Conservation (phyloP, 2,329 filamentous ascomycete species). For the Calonectria naviculata region DNA sequence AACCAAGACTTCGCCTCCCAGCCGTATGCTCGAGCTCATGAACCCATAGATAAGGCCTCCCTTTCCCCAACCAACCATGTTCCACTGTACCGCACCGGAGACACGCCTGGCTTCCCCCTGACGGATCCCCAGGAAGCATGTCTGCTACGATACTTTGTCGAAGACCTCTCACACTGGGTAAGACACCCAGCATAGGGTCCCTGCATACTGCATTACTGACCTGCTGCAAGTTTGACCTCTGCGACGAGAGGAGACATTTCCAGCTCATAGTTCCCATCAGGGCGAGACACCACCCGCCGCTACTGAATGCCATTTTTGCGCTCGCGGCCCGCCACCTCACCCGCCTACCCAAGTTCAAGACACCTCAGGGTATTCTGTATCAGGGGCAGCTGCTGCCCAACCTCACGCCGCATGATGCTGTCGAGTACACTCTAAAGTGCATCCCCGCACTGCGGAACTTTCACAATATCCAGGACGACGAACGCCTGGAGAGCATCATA, state of each 20-base stretch:
- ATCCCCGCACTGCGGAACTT: constrained; percentile 53
- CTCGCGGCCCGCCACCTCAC: constrained; percentile 52
- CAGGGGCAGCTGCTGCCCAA: constrained; percentile 50
- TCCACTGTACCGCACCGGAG: constrained; percentile 16
- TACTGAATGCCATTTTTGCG: constrained; percentile 54
- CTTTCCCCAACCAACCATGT: constrained; percentile 24
- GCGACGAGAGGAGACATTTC: constrained; percentile 53
- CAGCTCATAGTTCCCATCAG: constrained; percentile 50
- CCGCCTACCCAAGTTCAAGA: constrained; percentile 51
- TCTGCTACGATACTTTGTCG: constrained; percentile 51
- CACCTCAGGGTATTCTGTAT: constrained; percentile 48
- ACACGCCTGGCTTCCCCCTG: constrained; percentile 41
- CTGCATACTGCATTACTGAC: neutral
- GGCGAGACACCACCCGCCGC: constrained; percentile 48
- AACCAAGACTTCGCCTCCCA: constrained; percentile 6
- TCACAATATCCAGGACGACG: constrained; percentile 49
- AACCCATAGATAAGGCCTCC: neutral
- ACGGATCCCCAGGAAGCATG: constrained; percentile 51
- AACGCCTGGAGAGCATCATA: constrained; percentile 53
- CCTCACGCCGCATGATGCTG: constrained; percentile 50
- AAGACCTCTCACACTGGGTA: constrained; percentile 54
- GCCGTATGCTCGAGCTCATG: constrained; percentile 5
- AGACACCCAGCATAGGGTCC: neutral
- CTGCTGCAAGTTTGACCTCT: constrained; percentile 49
- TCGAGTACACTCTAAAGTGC: constrained; percentile 53